Evolutionary conservation across 768 basidiomycete species (phyloP), one percentile per base, ranked within the genome.

Genomic region (Neoboletus magnificus): DNA sequence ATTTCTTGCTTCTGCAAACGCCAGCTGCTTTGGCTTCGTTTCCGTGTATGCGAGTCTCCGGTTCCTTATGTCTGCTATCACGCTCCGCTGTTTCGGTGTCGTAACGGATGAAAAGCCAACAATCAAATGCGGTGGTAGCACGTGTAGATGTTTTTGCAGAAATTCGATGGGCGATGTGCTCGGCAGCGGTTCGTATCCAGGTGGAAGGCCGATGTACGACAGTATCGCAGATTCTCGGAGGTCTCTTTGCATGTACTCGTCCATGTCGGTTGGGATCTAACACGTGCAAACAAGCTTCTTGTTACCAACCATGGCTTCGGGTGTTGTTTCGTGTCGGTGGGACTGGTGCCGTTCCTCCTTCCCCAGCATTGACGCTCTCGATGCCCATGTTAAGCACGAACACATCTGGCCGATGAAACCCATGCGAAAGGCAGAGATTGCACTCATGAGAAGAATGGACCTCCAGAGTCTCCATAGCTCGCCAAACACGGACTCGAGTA

Each of bases 41-140:
- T 76, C 76, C 22, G 76, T 74, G 71, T 85, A 91, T 61, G 78
- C 80, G 22, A 88, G 74, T 10, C 91, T 80, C 46, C 91, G 76
- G 68, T 93, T 93, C 36, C 90, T 79, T 52, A 93, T 86, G 20
- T 72, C 67, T 12, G 84, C 72, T 48, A 93, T 76, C 10, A 66
- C 69, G 4, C 86, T 84, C 54, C 91, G 82, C 56, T 90, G 77
- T 55, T 80, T 88, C 4, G 91, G 86, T 1, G 76, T 78, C 30
- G 78, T 76, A 25, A 71, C 49, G 3, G 66, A 54, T 5, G 79
- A 75, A 66, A 82, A 82, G 20, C 61, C 64, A 11, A 46, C 52
- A 11, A 83, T 73, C 29, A 90, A 66, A 63, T 90, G 78, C 5
- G 84, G 83, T n/a, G 90, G 90, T 4, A 92, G 79, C 44, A 85